Conservation (phyloP, 441 rosid species). For the Rhodomyrtus psidioides region DNA sequence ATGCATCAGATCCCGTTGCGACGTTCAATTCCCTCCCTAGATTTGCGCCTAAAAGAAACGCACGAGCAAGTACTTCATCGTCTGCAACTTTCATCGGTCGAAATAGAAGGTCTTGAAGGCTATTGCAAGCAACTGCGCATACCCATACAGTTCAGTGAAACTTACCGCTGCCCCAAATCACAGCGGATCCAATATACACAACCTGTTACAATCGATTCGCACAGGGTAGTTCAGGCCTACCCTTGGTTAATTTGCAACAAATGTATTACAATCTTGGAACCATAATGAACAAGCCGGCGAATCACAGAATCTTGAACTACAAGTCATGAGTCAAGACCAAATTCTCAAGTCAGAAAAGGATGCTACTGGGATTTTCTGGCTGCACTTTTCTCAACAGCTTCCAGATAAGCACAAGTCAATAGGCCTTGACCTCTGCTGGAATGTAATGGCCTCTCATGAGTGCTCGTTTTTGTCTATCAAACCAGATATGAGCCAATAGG, state of each 20-base stretch:
- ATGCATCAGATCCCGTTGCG: background rate
- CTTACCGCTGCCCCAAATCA: background rate
- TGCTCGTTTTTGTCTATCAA: background rate
- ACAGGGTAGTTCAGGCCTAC: background rate
- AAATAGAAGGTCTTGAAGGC: background rate
- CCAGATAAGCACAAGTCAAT: background rate
- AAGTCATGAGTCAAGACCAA: background rate
- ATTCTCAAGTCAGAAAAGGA: background rate
- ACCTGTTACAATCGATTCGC: background rate
- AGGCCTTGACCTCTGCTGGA: background rate
- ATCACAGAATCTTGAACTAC: background rate
- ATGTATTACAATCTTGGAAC: background rate
- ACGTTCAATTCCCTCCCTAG: background rate
- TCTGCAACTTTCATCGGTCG: background rate
- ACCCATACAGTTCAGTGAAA: background rate
- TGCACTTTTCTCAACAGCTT: background rate
- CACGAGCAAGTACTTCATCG: background rate
- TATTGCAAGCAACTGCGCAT: background rate
- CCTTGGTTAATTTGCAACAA: background rate
- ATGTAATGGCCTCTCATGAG: background rate
- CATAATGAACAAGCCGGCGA: background rate
- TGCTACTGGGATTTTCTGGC: background rate
- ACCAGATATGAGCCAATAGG: background rate
- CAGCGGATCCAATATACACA: background rate
- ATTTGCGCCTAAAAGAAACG: background rate